These are phyloP conservation scores for Waltergamsia citrina DNA, from an alignment of 2,329 filamentous ascomycete genomes.

Conservation along the genomic window DNA sequence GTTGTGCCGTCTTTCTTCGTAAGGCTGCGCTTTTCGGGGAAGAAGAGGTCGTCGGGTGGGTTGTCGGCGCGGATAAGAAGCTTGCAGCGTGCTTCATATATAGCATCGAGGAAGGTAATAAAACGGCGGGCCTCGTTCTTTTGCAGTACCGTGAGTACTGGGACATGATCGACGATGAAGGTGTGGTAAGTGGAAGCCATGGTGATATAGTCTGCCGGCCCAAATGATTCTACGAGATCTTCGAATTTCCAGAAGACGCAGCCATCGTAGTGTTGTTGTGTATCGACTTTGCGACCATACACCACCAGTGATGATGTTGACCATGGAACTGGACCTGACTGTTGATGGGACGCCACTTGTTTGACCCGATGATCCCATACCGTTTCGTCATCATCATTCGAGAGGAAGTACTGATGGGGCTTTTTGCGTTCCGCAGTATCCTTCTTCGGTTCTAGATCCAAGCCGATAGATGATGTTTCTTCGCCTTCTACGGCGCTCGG, in stretches of 20 bases:
- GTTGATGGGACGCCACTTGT: conserved; percentile 12
- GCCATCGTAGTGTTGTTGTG: conserved; percentile 49
- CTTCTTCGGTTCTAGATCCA: not conserved
- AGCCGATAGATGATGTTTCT: not conserved
- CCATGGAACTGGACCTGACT: conserved; percentile 24
- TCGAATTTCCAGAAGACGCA: conserved; percentile 57
- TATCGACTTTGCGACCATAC: conserved; percentile 54
- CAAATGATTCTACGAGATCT: conserved; percentile 58
- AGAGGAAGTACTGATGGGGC: conserved; percentile 20
- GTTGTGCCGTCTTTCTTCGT: conserved; percentile 4
- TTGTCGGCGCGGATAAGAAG: conserved; percentile 58
- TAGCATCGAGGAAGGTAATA: conserved; percentile 70
- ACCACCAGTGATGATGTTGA: conserved; percentile 32
- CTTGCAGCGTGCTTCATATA: conserved; percentile 76
- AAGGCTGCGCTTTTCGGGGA: conserved; percentile 45
- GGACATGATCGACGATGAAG: conserved; percentile 62
- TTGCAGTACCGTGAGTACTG: conserved; percentile 54
- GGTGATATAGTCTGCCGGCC: conserved; percentile 75
- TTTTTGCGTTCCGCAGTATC: conserved; percentile 11
- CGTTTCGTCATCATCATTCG: conserved; percentile 14
- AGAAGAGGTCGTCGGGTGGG: conserved; percentile 68
- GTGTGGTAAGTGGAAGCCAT: conserved; percentile 75
- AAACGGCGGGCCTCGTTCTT: conserved; percentile 77
- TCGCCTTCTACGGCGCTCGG: conserved; percentile 1
- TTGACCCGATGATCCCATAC: conserved; percentile 15